Evolutionary conservation across 345 rosid species (phyloP), one percentile per base, ranked within the genome.

Genomic region (Dimocarpus longan): DNA sequence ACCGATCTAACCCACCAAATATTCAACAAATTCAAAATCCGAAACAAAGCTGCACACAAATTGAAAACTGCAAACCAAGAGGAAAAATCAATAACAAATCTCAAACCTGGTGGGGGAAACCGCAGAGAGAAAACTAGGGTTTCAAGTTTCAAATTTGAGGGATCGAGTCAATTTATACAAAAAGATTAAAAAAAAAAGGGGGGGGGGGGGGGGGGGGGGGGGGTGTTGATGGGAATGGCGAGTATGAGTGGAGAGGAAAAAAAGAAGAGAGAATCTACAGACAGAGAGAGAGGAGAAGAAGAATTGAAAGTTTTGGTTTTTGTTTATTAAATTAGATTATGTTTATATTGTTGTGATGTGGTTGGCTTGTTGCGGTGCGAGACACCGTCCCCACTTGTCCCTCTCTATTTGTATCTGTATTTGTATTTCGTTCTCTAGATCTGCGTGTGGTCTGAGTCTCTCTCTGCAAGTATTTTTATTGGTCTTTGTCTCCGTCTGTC

Each of bases 1-100:
- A 46, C 70, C 44, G 62, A 75, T 75, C 70, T 65, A 75, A 39
- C 66, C 46, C 37, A 62, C 59, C 28, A 40, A 73, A 60, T 54
- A 46, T 71, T 13, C 8, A 74, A 62, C 13, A 42, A 44, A 4
- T 37, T 15, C 1, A 26, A 43, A 67, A 1, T 11, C 32, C 18
- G 12, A 50, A 66, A 44, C 5, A 22, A 39, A 44, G 12, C 10
- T 1, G 6, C 60, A 16, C 24, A 59, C 64, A 8, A 60, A 60
- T 60, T 60, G 28, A 22, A 22, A n/a, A 3, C 32, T 26, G 21
- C 13, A 75, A 74, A 26, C 28, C 32, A 32, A 6, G 9, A 50
- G 8, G 44, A 24, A 40, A 5, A n/a, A 50, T 48, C 32, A 64
- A 60, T 19, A 21, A 21, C 21, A 9, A 60, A 3, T 60, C 11